Evolutionary conservation across 805 yeast species (phyloP).

Genomic region (Maudiozyma barnettii): DNA sequence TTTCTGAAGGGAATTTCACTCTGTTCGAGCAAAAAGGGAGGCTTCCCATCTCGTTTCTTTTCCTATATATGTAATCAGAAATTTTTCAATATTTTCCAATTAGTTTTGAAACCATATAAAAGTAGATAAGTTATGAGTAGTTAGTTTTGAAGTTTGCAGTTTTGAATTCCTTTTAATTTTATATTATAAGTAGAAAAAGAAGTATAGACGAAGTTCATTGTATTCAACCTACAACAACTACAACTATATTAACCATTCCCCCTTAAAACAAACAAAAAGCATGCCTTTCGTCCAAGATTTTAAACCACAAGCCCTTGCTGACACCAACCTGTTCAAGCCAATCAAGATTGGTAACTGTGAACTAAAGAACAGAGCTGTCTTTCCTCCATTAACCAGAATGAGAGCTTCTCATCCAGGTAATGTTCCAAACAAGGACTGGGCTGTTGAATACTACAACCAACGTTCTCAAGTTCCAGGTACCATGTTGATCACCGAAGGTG

Average conservation of each 20-base stretch:
- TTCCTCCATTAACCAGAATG: slow-evolving; percentile 37
- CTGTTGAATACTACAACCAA: slow-evolving; percentile 42
- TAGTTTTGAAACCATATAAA: too few species aligned
- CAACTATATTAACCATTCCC: background rate
- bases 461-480: slow-evolving; percentile 48
- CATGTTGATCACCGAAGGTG: slow-evolving; percentile 45
- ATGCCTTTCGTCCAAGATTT: slow-evolving; percentile 18
- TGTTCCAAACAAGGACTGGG: slow-evolving; percentile 35
- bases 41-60: too few species aligned
- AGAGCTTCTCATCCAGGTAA: slow-evolving; percentile 31
- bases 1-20: too few species aligned
- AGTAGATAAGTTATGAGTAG: too few species aligned
- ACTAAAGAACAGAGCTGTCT: slow-evolving; percentile 30
- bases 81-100: too few species aligned
- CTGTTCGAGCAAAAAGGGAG: too few species aligned
- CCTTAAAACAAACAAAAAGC: background rate
- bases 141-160: too few species aligned
- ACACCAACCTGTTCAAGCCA: slow-evolving; percentile 33
- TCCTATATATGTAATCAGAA: too few species aligned
- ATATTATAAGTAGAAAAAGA: background rate
- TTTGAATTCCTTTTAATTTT: too few species aligned
- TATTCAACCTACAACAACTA: background rate
- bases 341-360: slow-evolving; percentile 32
- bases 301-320: slow-evolving; percentile 17
- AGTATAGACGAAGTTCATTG: background rate